Evolutionary conservation across 2,329 filamentous ascomycete species (phyloP).

Genomic region (Claviceps sp.): DNA sequence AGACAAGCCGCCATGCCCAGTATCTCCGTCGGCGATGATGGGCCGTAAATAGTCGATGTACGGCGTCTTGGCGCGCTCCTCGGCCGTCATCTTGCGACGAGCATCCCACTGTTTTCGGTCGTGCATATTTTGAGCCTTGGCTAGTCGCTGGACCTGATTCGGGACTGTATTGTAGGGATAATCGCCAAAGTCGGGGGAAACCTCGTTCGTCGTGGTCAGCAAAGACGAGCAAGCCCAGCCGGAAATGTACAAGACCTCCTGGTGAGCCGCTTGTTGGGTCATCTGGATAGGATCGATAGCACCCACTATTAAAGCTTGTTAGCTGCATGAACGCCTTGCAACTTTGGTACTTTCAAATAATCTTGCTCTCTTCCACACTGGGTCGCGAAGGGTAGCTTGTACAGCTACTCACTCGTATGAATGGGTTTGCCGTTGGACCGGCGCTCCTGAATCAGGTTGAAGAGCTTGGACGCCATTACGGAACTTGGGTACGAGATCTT

Average conservation of each 20-base stretch:
- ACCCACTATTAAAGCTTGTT: slow-evolving; percentile 49
- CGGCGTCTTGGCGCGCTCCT: slow-evolving; percentile 60
- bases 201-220: slow-evolving; percentile 88
- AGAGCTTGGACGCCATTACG: slow-evolving; percentile 88
- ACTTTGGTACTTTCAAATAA: neutral
- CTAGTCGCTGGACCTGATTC: slow-evolving; percentile 89
- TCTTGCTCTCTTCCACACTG: too few relatives aligned
- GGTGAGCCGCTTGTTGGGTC: slow-evolving; percentile 93
- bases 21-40: slow-evolving; percentile 93
- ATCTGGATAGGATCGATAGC: slow-evolving; percentile 98
- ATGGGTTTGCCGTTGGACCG: slow-evolving; percentile 71
- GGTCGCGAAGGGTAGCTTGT: neutral
- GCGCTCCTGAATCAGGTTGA: slow-evolving; percentile 71
- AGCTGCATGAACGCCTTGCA: neutral
- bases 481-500: slow-evolving; percentile 85
- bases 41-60: slow-evolving; percentile 89
- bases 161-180: slow-evolving; percentile 99
- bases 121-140: slow-evolving; percentile 94
- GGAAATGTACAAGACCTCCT: slow-evolving; percentile 90
- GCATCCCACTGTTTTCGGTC: slow-evolving; percentile 91
- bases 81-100: slow-evolving; percentile 61
- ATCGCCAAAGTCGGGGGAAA: slow-evolving; percentile 94
- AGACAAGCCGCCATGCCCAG: slow-evolving; percentile 82
- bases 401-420: slow-evolving; percentile 59
- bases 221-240: slow-evolving; percentile 96